phyloP scores from a whole-genome alignment of 306 rosid genomes.

The cucumber (Cucumis sativus) region DNA sequence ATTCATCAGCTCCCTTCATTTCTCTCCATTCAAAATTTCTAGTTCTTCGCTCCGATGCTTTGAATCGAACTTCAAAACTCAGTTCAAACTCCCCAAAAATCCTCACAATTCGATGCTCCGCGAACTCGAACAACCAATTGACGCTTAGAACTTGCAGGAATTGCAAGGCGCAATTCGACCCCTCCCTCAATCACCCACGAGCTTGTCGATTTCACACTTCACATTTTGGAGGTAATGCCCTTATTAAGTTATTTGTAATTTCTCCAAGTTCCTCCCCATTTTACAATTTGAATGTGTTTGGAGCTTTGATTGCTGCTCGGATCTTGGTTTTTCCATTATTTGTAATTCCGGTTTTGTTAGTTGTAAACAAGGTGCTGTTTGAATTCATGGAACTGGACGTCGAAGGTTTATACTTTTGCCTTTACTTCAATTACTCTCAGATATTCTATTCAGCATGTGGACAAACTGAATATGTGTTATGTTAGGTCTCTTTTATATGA shows the following conservation, averaged over 20 bases:
- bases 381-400: background rate
- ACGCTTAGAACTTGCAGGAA: constrained; percentile 68
- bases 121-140: constrained; percentile 19
- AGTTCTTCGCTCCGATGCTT: constrained; percentile 10
- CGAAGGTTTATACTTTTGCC: background rate
- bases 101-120: constrained; percentile 32
- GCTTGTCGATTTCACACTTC: constrained; percentile 87
- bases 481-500: background rate
- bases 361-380: background rate
- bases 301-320: background rate
- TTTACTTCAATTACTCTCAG: background rate
- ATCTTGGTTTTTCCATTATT: background rate
- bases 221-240: constrained; percentile 67
- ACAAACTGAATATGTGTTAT: background rate
- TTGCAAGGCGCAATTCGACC: constrained; percentile 76
- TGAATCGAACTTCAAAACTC: constrained; percentile 9
- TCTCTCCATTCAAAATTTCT: constrained; percentile 4
- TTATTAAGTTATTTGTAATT: background rate
- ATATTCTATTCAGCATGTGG: background rate
- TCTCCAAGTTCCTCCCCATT: background rate
- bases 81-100: constrained; percentile 8
- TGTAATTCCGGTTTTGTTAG: background rate
- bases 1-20: constrained; percentile 8
- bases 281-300: background rate
- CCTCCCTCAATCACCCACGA: constrained; percentile 51